Evolutionary conservation across 352 stramenopile species (phyloP), one percentile per base, ranked within the genome.

Genomic region (Phytophthora pluvialis): DNA sequence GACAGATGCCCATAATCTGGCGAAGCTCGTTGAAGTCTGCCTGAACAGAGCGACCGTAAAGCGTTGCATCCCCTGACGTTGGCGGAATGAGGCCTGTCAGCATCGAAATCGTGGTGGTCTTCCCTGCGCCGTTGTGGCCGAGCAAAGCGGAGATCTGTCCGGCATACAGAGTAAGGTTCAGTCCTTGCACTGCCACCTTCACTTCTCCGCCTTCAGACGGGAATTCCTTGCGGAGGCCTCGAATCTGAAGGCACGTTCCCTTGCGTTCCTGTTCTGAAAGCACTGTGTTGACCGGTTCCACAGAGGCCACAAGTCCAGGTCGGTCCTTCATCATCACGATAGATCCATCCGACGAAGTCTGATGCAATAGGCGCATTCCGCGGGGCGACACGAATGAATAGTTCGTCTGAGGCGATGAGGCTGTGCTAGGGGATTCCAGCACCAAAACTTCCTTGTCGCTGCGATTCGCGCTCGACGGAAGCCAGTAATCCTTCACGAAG

Each of bases 1-100:
- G 88, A 73, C 97, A 99, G 45, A 99, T 90, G 40, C 96, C 97
- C 67, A 98, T 89, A 51, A 97, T 84, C 64, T 97, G 72, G 5
- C 97, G 90, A 16, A 99, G 84, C 32, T 88, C 68, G 38, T 83
- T 68, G 60, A 99, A 89, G 55, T 98, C 70, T 39, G 78, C 32
- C 32, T 50, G 65, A 13, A 97, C 73, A 6, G 87, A 95, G 5
- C 78, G 74, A 6, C 92, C 92, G 28, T 80, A 78, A 6, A 98
- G 66, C 11, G 66, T 83, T 10, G 85, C 91, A 54, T 93, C 75
- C 33, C 89, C 91, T 3, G 72, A 64, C 0, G 80, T 80, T 11
- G 83, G 72, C 3, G 84, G 70, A 16, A 94, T 75, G n/a, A 98
- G 70, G 0, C 95, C 96, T 5, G 93, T 98, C 40, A 99, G 63